Evolutionary conservation across 345 rosid species (phyloP), one percentile per base, ranked within the genome.

Genomic region (Hibiscus syriacus): DNA sequence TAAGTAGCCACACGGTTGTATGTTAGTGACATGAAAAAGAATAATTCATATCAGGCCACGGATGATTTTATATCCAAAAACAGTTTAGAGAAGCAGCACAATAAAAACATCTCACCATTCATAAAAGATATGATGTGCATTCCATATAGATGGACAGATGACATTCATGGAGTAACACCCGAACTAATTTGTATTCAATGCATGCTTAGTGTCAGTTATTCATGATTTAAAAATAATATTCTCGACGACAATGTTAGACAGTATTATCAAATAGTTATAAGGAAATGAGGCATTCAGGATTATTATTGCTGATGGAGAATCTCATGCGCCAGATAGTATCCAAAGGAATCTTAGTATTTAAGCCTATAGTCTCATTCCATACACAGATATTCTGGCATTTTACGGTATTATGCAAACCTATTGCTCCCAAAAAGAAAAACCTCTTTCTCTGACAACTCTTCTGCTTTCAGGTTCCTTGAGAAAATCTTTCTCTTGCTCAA

Each of bases 381-480:
- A 34, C 53, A 14, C 54, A 69, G 26, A 12, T 49, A 49, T 36
- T 45, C 17, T 64, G 27, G n/a, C 12, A 34, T 64, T 59, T 2
- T 43, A 80, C 3, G 63, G 45, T 60, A 68, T 30, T 48, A 61
- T 66, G 71, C 36, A 50, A 76, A 71, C 57, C 72, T 82, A 82
- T 36, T 78, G 70, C 69, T 86, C 80, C 92, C 85, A 79, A 67
- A 85, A 80, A 11, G 91, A 85, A 79, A 86, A 83, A 13, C 92
- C 92, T 46, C 79, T 79, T 72, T 79, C 86, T 81, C 94, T 83
- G 23, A 80, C 86, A 71, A 89, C 89, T 61, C 60, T 80, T 75
- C 88, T 84, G 16, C 80, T 79, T 77, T 90, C 92, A 74, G 88
- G 83, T 78, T 79, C 82, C 66, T 66, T 81, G 32, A 84, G 77